Percentiles rank a stretch among this genome's conserved stretches.
Conservation (phyloP, 768 basidiomycete genomes). For the Phylloporus sp. region DNA sequence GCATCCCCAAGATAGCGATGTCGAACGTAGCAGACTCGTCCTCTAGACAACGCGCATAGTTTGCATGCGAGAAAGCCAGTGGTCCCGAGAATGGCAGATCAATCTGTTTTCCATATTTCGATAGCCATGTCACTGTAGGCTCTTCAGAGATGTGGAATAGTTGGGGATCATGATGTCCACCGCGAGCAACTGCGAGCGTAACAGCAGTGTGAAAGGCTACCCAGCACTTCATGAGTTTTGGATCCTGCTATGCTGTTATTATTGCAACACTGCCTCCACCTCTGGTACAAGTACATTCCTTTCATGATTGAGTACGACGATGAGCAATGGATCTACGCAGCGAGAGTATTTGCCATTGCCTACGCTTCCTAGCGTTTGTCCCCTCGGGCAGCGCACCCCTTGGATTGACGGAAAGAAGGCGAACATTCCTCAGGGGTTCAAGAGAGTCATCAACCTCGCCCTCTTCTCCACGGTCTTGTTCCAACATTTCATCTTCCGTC, state of each 20-base stretch:
- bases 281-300: not conserved
- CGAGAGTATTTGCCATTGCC: slow-evolving; percentile 45
- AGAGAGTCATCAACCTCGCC: slow-evolving; percentile 72
- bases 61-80: slow-evolving; percentile 76
- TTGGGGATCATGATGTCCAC: slow-evolving; percentile 14
- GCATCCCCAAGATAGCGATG: slow-evolving; percentile 76
- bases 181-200: not conserved
- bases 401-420: slow-evolving; percentile 47
- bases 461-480: slow-evolving; percentile 74
- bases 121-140: slow-evolving; percentile 50
- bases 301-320: slow-evolving; percentile 19
- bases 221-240: slow-evolving; percentile 13
- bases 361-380: slow-evolving; percentile 36
- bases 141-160: not conserved
- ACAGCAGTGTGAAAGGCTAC: not conserved
- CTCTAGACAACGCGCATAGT: slow-evolving; percentile 40
- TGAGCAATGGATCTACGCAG: slow-evolving; percentile 33
- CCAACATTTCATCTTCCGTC: slow-evolving; percentile 70
- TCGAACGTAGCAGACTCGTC: slow-evolving; percentile 31
- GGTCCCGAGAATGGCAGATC: slow-evolving; percentile 80
- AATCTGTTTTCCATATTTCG: slow-evolving; percentile 69
- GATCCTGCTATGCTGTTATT: not conserved
- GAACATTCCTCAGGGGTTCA: slow-evolving; percentile 50
- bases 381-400: slow-evolving; percentile 33
- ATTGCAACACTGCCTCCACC: not conserved